phyloP scores from a whole-genome alignment of 345 rosid species.

The Boechera retrofracta region DNA sequence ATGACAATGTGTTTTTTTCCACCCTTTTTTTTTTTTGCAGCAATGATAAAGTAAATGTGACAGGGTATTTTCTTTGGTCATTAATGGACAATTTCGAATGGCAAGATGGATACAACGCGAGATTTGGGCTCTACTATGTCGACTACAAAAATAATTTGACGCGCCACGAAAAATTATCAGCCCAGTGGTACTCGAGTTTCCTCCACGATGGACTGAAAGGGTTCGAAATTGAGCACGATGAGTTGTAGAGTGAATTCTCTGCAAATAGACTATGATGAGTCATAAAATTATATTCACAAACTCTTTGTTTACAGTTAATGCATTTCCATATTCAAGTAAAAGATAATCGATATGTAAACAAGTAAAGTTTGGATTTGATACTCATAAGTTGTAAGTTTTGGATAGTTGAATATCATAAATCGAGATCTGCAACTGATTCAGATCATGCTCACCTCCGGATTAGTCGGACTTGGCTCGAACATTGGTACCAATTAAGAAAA shows the following conservation, averaged over 20 bases:
- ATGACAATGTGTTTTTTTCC: background rate
- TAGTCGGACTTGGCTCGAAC: too few species aligned
- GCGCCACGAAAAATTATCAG: slow-evolving; percentile 40
- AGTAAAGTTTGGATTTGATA: slow-evolving; percentile 14
- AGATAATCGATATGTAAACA: background rate
- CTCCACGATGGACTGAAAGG: slow-evolving; percentile 17
- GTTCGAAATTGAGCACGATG: slow-evolving; percentile 22
- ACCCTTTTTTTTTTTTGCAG: background rate
- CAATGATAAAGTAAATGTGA: slow-evolving; percentile 42
- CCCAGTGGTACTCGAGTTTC: slow-evolving; percentile 39
- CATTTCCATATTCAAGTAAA: slow-evolving; percentile 14
- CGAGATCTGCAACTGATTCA: too few species aligned
- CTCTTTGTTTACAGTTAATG: slow-evolving; percentile 11
- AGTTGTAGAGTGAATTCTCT: slow-evolving; percentile 34
- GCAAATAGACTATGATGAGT: slow-evolving; percentile 27
- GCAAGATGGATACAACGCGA: slow-evolving; percentile 40
- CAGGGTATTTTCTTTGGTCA: slow-evolving; percentile 43
- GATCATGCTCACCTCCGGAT: too few species aligned
- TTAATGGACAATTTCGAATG: slow-evolving; percentile 41
- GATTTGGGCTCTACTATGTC: slow-evolving; percentile 35
- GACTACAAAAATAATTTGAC: slow-evolving; percentile 42
- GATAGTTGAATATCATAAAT: too few species aligned
- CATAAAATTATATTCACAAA: background rate
- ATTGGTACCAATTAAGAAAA: too few species aligned
- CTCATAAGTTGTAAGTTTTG: background rate